Evolutionary conservation across 1,284 basidiomycete genomes (phyloP).

Genomic region (Ceratobasidium sp.): DNA sequence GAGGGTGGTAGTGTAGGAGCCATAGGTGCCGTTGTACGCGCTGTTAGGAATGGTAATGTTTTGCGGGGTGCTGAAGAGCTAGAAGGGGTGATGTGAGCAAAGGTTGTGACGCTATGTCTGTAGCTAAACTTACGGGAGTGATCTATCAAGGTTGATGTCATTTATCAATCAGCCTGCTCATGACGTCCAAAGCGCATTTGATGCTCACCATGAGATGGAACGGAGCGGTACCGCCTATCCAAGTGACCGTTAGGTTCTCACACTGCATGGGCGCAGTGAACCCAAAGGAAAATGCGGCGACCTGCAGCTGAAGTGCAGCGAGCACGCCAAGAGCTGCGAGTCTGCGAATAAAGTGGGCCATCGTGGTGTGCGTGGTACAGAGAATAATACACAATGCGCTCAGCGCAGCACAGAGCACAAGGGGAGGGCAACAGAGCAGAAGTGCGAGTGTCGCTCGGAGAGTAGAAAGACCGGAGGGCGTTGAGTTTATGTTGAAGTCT

Average conservation of each 20-base stretch:
- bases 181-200: slow-evolving; percentile 66
- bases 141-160: slow-evolving; percentile 31
- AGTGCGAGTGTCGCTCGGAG: background rate
- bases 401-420: slow-evolving; percentile 12
- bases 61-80: slow-evolving; percentile 65
- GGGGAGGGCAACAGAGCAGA: background rate
- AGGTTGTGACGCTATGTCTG: slow-evolving; percentile 5
- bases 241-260: slow-evolving; percentile 44
- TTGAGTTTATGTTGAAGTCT: slow-evolving; percentile 30
- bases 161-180: slow-evolving; percentile 23
- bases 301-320: background rate
- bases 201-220: slow-evolving; percentile 67
- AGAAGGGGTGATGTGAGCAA: slow-evolving; percentile 25
- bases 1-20: slow-evolving; percentile 58
- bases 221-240: slow-evolving; percentile 69
- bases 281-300: slow-evolving; percentile 42
- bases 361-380: background rate
- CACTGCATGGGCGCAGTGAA: slow-evolving; percentile 45
- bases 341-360: slow-evolving; percentile 5
- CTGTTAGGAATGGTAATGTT: slow-evolving; percentile 67
- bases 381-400: slow-evolving; percentile 4
- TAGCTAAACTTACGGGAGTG: slow-evolving; percentile 4
- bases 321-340: slow-evolving; percentile 16
- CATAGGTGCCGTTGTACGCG: slow-evolving; percentile 65
- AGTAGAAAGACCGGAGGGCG: background rate